Base-by-base conservation (phyloP, 495 filamentous ascomycete genomes). In the Articulospora tetracladia region DNA sequence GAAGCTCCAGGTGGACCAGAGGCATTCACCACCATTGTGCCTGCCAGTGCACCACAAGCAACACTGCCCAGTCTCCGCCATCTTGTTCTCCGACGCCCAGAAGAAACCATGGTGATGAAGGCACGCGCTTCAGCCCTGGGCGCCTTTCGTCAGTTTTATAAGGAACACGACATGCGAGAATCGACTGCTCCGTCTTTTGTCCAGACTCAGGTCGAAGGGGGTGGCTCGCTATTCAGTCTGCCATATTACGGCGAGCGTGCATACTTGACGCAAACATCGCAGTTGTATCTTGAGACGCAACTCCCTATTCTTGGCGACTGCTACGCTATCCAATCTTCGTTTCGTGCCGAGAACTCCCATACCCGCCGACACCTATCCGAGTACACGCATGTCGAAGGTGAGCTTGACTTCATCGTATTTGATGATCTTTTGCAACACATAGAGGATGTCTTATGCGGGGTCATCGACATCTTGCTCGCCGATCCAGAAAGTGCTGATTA, bases 251-350 rank as follows among this genome's bases (percentile, higher is more conserved):
- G 87, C 66, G 88, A 97, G 73, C 86, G 86, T 69, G 90, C 95
- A 59, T 98, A 91, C 72, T 82, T 99, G 57, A 99, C 94, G 12
- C 94, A 99, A 74, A 97, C 93, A 0, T 96, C 92, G 10, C 94
- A 99, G 76, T 84, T 99, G 23, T 99, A 99, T 73, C 90, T 99
- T 57, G 94, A 99, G 77, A 98, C 95, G 26, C 92, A 88, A 59
- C 77, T 99, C 12, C 91, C 92, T n/a, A 91, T 88, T 20, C 78
- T 97, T 58, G 94, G 94, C 59, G 88, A 97, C 68, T 92, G 97
- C 60, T 99, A 91, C 82, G 97, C 93, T 72, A 91, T 99, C 61
- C 93, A 96, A 76, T 93, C 96, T 65, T 98, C 94, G 12, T 99
- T 98, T 86, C 93, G 94, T 53, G 94, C 94, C 23, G 94, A 99